Conservation (phyloP, 2,329 filamentous ascomycete genomes). For the Ceratocystis papillata region DNA sequence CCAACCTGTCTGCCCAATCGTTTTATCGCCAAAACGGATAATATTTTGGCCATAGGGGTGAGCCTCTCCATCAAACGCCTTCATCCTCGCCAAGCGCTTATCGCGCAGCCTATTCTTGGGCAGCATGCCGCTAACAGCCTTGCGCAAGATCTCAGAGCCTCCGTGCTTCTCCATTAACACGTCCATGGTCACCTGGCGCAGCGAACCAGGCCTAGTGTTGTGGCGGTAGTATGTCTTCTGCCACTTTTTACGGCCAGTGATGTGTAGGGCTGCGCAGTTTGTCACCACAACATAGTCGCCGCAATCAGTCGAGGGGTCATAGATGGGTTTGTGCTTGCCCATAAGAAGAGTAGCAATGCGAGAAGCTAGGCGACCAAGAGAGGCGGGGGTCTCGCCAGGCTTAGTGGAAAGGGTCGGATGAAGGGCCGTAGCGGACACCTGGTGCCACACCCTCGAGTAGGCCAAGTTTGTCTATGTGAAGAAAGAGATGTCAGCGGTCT, state of each 20-base stretch:
- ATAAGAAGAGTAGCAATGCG: slow-evolving; percentile 80
- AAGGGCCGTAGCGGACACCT: slow-evolving; percentile 59
- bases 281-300: slow-evolving; percentile 97
- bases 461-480: slow-evolving; percentile 71
- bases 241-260: slow-evolving; percentile 81
- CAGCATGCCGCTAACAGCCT: slow-evolving; percentile 92
- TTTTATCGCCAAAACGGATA: slow-evolving; percentile 55
- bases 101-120: slow-evolving; percentile 92
- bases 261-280: slow-evolving; percentile 74
- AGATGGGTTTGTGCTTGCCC: slow-evolving; percentile 99
- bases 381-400: slow-evolving; percentile 52
- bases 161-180: slow-evolving; percentile 88
- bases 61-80: slow-evolving; percentile 85
- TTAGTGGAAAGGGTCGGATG: slow-evolving; percentile 51
- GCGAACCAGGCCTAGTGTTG: slow-evolving; percentile 75
- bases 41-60: slow-evolving; percentile 91
- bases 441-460: slow-evolving; percentile 94
- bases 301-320: slow-evolving; percentile 93
- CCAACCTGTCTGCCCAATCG: slow-evolving; percentile 46
- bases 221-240: slow-evolving; percentile 96
- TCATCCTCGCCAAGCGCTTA: slow-evolving; percentile 74
- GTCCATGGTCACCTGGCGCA: slow-evolving; percentile 89
- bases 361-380: slow-evolving; percentile 81
- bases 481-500: slow-evolving; percentile 24
- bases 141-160: slow-evolving; percentile 78